Base-by-base conservation (phyloP, 257 asterid genomes). In the Dorcoceras hygrometricum region DNA sequence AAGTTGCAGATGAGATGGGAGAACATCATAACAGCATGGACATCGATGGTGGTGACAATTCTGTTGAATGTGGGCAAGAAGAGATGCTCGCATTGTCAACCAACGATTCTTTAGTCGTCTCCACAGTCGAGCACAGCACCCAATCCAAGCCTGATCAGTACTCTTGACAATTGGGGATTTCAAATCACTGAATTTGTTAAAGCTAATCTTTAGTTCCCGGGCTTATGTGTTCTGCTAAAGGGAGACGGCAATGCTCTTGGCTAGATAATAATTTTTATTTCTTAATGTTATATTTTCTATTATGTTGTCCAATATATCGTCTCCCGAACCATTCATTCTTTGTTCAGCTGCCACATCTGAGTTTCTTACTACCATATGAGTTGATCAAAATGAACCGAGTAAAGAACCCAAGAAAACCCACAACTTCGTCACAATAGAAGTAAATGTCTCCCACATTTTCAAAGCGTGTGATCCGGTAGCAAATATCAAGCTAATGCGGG, bases 1-100 rank as follows among this genome's bases (percentile, higher is more conserved):
- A 73, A 63, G 11, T 16, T 62, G 39, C 80, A 14, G 75, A 60
- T 43, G 68, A 79, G 54, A 66, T 73, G 53, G 31, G 11, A n/a
- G 78, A 67, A 50, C 59, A 20, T 53, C 73, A 66, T 16, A n/a
- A 60, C n/a, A 73, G 19, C 48, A 29, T 53, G 20, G 62, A 69
- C 56, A 59, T 75, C n/a, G 16, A 46, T 46, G 22, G 53, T 46
- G 8, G 53, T 46, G 8, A 4, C 20, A 16, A 14, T 14, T 46
- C 53, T 46, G 20, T 4, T 14, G 53, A 46, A 0, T 46, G 19
- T 46, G 53, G 53, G 53, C 8, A 46, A 46, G 53, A 46, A 46
- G 53, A 46, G 53, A 16, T 19, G 20, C 53, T 4, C 4, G 4
- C 7, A 46, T 46, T 18, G 53, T 46, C 53, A 5, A 16, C 8